These are phyloP conservation scores for Drechslerella coelobrocha DNA, from an alignment of 2,329 filamentous ascomycete species.

Conservation along the genomic window DNA sequence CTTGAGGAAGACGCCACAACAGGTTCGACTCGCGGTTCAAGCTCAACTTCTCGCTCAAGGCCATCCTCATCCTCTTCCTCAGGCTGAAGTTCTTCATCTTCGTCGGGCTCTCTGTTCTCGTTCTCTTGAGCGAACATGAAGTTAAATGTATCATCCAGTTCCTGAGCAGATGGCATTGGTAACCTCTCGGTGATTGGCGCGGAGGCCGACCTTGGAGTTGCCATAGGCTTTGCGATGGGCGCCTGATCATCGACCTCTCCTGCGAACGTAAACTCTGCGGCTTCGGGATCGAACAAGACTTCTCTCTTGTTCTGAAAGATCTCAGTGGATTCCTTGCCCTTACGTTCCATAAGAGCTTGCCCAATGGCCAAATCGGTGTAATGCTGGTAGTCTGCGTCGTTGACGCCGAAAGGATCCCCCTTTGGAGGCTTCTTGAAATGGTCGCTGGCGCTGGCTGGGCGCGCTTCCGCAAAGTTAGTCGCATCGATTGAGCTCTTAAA, in stretches of 20 bases:
- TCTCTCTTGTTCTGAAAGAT: conserved; percentile 24
- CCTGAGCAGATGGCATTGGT: conserved; percentile 54
- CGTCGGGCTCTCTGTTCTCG: neutral
- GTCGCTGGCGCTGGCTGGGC: conserved; percentile 24
- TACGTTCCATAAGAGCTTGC: conserved; percentile 27
- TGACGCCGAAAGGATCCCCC: conserved; percentile 24
- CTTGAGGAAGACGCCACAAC: conserved; percentile 31
- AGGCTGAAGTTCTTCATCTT: conserved; percentile 19
- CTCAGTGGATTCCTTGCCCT: conserved; percentile 11
- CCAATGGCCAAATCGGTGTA: conserved; percentile 24
- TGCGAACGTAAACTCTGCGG: conserved; percentile 53
- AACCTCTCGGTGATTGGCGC: conserved; percentile 48
- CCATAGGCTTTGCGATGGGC: conserved; percentile 13
- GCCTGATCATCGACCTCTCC: conserved; percentile 5
- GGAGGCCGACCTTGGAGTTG: conserved; percentile 40
- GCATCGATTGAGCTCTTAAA: conserved; percentile 36
- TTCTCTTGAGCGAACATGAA: conserved; percentile 50
- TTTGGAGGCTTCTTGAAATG: conserved; percentile 13
- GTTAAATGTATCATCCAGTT: conserved; percentile 54
- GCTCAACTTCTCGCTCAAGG: conserved; percentile 38
- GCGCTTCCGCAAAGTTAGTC: conserved; percentile 27
- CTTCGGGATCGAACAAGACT: conserved; percentile 47
- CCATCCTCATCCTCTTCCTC: conserved; percentile 44
- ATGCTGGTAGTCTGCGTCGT: conserved; percentile 22
- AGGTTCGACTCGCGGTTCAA: conserved; percentile 36